Conservation (phyloP, 306 rosid species). For the Castanospermum australe region DNA sequence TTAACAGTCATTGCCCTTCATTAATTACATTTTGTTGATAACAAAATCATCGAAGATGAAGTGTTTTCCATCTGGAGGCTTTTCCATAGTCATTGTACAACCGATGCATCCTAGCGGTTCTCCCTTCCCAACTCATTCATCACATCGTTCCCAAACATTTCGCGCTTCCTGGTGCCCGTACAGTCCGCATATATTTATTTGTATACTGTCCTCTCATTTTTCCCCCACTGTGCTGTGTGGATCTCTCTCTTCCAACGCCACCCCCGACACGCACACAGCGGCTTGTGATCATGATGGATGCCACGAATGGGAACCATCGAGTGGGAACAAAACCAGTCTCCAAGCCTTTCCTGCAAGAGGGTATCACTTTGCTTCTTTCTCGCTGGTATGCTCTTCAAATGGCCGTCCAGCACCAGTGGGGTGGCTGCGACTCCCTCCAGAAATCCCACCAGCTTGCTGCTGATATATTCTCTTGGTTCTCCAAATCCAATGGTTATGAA, state of each 20-base stretch:
- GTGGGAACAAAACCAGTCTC: conserved; percentile 13
- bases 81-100: conserved; percentile 2
- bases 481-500: conserved; percentile 48
- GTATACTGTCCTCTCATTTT: background rate
- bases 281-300: conserved; percentile 35
- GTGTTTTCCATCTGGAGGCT: background rate
- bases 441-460: conserved; percentile 62
- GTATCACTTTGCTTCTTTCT: conserved; percentile 55
- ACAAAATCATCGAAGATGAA: background rate
- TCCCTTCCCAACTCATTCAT: background rate
- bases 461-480: conserved; percentile 53
- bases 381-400: conserved; percentile 74
- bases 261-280: background rate
- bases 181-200: background rate
- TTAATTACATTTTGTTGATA: no score
- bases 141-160: background rate
- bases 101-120: background rate
- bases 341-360: conserved; percentile 12
- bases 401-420: conserved; percentile 75
- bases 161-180: background rate
- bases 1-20: no score
- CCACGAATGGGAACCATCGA: background rate
- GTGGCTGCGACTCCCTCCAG: conserved; percentile 63
- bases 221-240: conserved; percentile 18
- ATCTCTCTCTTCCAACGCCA: conserved; percentile 3